Conservation (phyloP, 2,329 filamentous ascomycete genomes). For the Trichophyton mentagrophytes region DNA sequence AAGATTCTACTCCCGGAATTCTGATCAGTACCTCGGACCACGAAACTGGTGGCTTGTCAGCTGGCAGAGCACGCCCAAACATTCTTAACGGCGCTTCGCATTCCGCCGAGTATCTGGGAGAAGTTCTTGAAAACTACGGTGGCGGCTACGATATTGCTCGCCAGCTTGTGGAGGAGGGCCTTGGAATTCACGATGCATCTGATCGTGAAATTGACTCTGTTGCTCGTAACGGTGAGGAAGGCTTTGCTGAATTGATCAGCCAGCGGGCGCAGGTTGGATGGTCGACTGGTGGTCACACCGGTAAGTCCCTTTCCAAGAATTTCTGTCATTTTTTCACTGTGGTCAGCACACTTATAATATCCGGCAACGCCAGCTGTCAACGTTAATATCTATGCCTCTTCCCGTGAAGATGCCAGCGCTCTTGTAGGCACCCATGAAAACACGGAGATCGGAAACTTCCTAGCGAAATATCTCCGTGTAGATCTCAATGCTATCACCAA, state of each 20-base stretch:
- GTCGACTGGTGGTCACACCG: conserved; percentile 81
- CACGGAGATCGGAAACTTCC: conserved; percentile 74
- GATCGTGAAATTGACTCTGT: conserved; percentile 58
- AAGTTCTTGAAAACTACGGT: conserved; percentile 50
- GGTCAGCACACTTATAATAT: background rate
- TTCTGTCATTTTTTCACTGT: background rate
- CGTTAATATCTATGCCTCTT: conserved; percentile 88
- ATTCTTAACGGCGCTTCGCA: conserved; percentile 69
- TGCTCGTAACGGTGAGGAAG: conserved; percentile 44
- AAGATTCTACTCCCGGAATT: conserved; percentile 58
- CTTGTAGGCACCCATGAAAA: conserved; percentile 87
- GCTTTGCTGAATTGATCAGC: conserved; percentile 76
- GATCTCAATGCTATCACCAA: conserved; percentile 66
- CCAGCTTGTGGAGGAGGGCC: conserved; percentile 52
- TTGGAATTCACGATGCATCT: conserved; percentile 65
- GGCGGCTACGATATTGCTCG: conserved; percentile 24
- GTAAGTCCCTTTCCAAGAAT: conserved; percentile 18
- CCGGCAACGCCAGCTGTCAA: conserved; percentile 51
- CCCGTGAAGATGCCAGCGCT: conserved; percentile 46
- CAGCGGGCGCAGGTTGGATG: conserved; percentile 81
- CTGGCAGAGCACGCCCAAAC: conserved; percentile 71
- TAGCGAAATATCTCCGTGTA: conserved; percentile 65
- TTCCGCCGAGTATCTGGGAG: conserved; percentile 57
- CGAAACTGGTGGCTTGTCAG: conserved; percentile 80
- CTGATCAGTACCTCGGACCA: conserved; percentile 89